phyloP scores from a whole-genome alignment of 2,329 filamentous ascomycete species.

The Cladosporium sp. region DNA sequence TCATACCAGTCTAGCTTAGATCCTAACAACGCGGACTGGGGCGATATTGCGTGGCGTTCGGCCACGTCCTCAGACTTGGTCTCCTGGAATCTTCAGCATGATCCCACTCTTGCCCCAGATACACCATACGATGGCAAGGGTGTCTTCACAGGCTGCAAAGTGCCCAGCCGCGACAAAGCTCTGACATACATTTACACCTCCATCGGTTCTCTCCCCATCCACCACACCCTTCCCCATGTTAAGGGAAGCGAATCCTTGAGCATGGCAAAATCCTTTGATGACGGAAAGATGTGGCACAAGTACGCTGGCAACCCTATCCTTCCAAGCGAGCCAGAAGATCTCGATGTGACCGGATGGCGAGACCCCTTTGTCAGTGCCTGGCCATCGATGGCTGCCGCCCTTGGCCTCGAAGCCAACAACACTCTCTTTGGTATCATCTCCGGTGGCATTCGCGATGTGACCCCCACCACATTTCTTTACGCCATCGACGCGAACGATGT shows the following conservation, averaged over 20 bases:
- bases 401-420: constrained; percentile 16
- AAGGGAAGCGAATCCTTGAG: constrained; percentile 36
- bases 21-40: constrained; percentile 39
- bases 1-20: constrained; percentile 40
- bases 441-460: constrained; percentile 40
- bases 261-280: constrained; percentile 36
- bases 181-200: constrained; percentile 40
- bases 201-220: constrained; percentile 37
- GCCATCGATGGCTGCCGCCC: constrained; percentile 23
- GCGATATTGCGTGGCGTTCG: constrained; percentile 41
- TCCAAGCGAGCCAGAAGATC: constrained; percentile 29
- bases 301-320: constrained; percentile 36
- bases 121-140: constrained; percentile 37
- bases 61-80: constrained; percentile 37
- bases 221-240: constrained; percentile 37
- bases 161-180: constrained; percentile 27
- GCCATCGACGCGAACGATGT: constrained; percentile 38
- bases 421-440: constrained; percentile 47
- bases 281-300: constrained; percentile 36
- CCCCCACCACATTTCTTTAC: constrained; percentile 48
- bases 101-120: constrained; percentile 32
- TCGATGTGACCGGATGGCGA: constrained; percentile 40
- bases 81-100: constrained; percentile 32
- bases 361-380: constrained; percentile 38
- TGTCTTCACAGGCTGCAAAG: constrained; percentile 41